Evolutionary conservation across 2,329 filamentous ascomycete species (phyloP).

Genomic region (Penicillium sp.): DNA sequence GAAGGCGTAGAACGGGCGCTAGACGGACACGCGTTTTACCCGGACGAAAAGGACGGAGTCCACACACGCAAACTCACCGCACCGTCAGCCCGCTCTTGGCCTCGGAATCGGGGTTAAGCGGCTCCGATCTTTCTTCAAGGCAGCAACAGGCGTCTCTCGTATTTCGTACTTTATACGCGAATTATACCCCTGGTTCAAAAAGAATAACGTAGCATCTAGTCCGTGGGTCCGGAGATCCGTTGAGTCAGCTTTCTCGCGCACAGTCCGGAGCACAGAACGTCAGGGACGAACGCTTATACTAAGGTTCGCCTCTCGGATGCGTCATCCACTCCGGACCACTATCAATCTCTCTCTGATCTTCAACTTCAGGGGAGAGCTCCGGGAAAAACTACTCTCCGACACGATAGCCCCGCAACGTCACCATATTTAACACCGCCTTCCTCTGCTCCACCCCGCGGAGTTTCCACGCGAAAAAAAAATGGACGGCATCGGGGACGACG

Average conservation of each 20-base stretch:
- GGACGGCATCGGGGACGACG: slow-evolving; percentile 39
- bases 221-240: not conserved
- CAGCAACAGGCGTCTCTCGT: slow-evolving; percentile 6
- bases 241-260: not conserved
- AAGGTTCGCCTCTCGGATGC: not conserved
- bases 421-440: slow-evolving; percentile 15
- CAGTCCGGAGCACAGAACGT: not conserved
- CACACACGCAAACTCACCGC: not conserved
- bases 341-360: slow-evolving; percentile 2
- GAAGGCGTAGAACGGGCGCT: not conserved
- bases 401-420: slow-evolving; percentile 18
- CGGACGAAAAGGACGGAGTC: slow-evolving; percentile 14
- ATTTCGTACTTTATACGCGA: not conserved
- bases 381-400: slow-evolving; percentile 7
- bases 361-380: slow-evolving; percentile 8
- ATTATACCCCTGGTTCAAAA: not conserved
- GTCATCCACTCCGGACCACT: slow-evolving; percentile 9
- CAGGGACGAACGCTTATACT: not conserved
- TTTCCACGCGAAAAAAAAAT: slow-evolving; percentile 22
- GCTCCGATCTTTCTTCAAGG: slow-evolving; percentile 15
- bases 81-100: slow-evolving; percentile 1
- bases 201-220: not conserved
- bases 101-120: slow-evolving; percentile 21
- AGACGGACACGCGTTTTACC: not conserved
- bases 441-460: slow-evolving; percentile 20